Evolutionary conservation across 2,329 filamentous ascomycete genomes (phyloP).

Genomic region (Venturia oleaginea): DNA sequence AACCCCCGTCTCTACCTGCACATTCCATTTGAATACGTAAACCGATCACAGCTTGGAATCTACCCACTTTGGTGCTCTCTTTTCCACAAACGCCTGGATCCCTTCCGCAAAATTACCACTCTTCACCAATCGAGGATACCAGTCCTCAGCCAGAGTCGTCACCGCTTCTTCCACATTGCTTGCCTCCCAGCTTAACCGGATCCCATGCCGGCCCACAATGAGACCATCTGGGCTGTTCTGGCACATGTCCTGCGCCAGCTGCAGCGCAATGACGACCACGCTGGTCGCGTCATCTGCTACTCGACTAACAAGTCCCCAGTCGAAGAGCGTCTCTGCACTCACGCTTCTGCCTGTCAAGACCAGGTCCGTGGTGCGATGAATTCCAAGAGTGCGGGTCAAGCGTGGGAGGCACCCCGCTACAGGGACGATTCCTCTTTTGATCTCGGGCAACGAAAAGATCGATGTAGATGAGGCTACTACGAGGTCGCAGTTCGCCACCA

Average conservation of each 20-base stretch:
- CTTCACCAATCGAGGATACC: slow-evolving; percentile 51
- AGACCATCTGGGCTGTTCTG: slow-evolving; percentile 19
- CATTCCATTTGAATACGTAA: background rate
- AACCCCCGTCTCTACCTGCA: background rate
- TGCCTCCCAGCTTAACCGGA: slow-evolving; percentile 18
- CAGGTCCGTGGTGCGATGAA: slow-evolving; percentile 35
- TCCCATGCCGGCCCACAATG: slow-evolving; percentile 18
- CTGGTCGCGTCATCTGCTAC: slow-evolving; percentile 12
- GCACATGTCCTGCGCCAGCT: slow-evolving; percentile 18
- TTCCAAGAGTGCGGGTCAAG: slow-evolving; percentile 31
- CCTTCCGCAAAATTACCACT: slow-evolving; percentile 70
- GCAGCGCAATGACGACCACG: slow-evolving; percentile 15
- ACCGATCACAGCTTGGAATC: slow-evolving; percentile 29
- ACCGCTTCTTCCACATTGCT: slow-evolving; percentile 17
- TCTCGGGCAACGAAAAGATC: slow-evolving; percentile 39
- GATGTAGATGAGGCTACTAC: slow-evolving; percentile 38
- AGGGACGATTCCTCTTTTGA: slow-evolving; percentile 37
- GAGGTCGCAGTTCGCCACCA: slow-evolving; percentile 40
- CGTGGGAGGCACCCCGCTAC: slow-evolving; percentile 38
- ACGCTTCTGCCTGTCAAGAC: slow-evolving; percentile 33
- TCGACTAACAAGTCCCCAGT: slow-evolving; percentile 16
- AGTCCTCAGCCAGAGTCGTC: slow-evolving; percentile 47
- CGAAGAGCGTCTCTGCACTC: slow-evolving; percentile 21
- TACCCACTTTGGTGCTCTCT: slow-evolving; percentile 59
- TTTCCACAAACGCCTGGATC: slow-evolving; percentile 66